Conservation (phyloP, 2,329 filamentous ascomycete genomes). For the Stemphylium vesicarium region DNA sequence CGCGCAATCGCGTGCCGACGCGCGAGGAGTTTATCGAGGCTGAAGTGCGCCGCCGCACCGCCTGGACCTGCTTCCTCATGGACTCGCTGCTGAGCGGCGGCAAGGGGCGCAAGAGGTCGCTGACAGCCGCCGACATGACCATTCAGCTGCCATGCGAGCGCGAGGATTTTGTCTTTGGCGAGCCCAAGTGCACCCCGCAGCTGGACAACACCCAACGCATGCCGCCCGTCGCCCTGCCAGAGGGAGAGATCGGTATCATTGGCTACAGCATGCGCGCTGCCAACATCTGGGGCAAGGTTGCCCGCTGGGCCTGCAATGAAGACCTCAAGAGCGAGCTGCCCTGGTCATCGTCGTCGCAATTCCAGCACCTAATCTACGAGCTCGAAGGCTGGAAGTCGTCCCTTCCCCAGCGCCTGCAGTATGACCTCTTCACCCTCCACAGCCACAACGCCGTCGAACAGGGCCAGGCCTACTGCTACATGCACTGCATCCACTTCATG, state of each 20-base stretch:
- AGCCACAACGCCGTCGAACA: constrained; percentile 52
- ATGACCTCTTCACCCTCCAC: constrained; percentile 48
- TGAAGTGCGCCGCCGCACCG: constrained; percentile 49
- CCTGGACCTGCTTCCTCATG: constrained; percentile 53
- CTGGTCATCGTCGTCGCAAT: constrained; percentile 46
- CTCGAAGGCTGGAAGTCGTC: constrained; percentile 46
- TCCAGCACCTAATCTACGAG: constrained; percentile 44
- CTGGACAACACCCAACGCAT: constrained; percentile 41
- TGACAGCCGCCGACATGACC: constrained; percentile 45
- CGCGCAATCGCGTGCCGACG: constrained; percentile 41
- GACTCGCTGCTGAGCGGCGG: constrained; percentile 51
- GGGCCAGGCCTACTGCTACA: constrained; percentile 51
- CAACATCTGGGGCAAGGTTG: constrained; percentile 52
- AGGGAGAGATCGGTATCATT: constrained; percentile 48
- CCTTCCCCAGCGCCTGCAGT: constrained; percentile 45
- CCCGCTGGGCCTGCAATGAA: constrained; percentile 49
- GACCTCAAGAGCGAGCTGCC: constrained; percentile 47
- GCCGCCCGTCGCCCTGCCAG: constrained; percentile 34
- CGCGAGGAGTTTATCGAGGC: constrained; percentile 51
- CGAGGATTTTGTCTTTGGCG: constrained; percentile 50
- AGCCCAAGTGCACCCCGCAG: constrained; percentile 44
- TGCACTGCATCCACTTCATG: constrained; percentile 53
- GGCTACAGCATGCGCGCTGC: constrained; percentile 49
- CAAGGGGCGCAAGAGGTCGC: constrained; percentile 48
- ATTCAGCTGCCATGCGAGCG: constrained; percentile 51